A percentile compares a stretch with the other conserved stretches of the same genome.
These are phyloP conservation scores for Lathyrus aphaca DNA, from an alignment of 306 rosid genomes.

Conservation along the genomic window DNA sequence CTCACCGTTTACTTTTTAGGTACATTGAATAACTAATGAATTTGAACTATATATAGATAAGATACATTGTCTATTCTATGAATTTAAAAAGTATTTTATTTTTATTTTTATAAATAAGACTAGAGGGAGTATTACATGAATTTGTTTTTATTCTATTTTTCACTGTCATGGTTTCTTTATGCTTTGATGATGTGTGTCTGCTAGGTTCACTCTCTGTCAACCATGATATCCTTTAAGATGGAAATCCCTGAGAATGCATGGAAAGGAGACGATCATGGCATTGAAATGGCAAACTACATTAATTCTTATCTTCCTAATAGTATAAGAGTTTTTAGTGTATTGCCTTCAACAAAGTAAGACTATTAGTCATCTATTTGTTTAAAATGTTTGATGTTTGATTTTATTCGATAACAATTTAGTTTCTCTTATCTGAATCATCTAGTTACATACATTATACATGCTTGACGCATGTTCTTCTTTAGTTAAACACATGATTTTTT, in stretches of 20 bases:
- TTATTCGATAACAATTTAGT: constrained; percentile 4
- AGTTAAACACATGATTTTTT: neutral
- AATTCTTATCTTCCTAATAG: constrained; percentile 71
- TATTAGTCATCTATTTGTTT: constrained; percentile 28
- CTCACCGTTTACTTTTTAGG: no score
- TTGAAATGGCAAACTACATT: constrained; percentile 64
- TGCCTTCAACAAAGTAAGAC: constrained; percentile 82
- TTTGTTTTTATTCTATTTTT: constrained; percentile 16
- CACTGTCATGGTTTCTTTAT: neutral
- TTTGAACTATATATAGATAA: no score
- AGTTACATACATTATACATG: neutral
- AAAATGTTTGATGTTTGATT: constrained; percentile 12
- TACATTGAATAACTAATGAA: no score
- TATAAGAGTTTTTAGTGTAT: constrained; percentile 72
- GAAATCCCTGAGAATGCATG: constrained; percentile 87
- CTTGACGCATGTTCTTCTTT: neutral
- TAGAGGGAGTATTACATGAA: neutral
- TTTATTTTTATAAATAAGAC: no score
- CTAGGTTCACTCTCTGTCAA: constrained; percentile 87
- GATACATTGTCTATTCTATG: no score
- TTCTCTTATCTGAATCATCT: constrained; percentile 18
- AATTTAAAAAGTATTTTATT: no score
- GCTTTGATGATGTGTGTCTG: constrained; percentile 32
- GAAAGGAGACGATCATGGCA: constrained; percentile 70
- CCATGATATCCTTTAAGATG: constrained; percentile 86